Conservation (phyloP, 2,329 filamentous ascomycete species). For the Delphinella strobiligena region DNA sequence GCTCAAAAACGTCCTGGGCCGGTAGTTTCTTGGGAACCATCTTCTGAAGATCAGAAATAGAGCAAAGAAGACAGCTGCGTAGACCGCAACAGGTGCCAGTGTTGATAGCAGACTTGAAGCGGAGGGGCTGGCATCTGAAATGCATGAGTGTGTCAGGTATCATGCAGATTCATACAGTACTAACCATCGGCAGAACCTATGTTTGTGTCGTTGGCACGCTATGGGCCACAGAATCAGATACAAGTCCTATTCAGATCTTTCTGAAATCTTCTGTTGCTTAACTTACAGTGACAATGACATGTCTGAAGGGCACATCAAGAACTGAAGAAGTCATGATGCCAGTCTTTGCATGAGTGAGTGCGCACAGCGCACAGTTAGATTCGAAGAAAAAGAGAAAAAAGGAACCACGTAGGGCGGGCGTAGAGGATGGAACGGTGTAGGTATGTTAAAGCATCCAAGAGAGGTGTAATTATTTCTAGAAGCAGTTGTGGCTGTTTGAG, state of each 20-base stretch:
- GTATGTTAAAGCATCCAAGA: too few species aligned
- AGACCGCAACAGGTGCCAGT: constrained; percentile 21
- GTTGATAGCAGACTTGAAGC: constrained; percentile 23
- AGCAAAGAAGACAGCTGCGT: constrained; percentile 21
- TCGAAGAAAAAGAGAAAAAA: too few species aligned
- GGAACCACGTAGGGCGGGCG: too few species aligned
- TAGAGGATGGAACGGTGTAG: too few species aligned
- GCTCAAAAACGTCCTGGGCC: constrained; percentile 32
- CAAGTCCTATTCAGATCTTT: not conserved
- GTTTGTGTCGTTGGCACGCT: constrained; percentile 15
- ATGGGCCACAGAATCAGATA: too few species aligned
- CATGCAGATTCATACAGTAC: too few species aligned
- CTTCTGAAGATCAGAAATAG: constrained; percentile 31
- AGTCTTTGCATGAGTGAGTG: not conserved
- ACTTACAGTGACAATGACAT: not conserved
- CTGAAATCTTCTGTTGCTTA: not conserved
- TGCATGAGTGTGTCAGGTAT: too few species aligned
- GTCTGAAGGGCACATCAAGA: too few species aligned
- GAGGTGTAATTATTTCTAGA: too few species aligned
- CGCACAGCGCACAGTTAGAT: too few species aligned
- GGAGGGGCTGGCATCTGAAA: constrained; percentile 14
- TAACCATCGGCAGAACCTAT: constrained; percentile 13
- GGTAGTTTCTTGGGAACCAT: constrained; percentile 32
- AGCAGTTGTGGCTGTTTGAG: too few species aligned
- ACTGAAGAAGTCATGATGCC: not conserved